phyloP scores from a whole-genome alignment of 1,284 basidiomycete genomes.

The Cryptococcus sp. region DNA sequence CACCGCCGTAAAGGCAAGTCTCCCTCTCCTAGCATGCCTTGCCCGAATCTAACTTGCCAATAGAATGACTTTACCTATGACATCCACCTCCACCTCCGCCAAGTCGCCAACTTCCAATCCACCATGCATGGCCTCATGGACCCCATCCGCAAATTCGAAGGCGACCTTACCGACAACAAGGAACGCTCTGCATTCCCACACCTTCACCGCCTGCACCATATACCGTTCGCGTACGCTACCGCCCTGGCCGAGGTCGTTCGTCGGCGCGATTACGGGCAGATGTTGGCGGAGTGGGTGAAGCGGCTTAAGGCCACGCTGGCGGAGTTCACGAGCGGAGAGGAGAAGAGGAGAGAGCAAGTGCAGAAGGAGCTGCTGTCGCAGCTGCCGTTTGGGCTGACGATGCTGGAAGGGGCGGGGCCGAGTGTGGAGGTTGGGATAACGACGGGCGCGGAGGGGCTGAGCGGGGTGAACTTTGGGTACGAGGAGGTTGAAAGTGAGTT shows the following conservation, averaged over 20 bases:
- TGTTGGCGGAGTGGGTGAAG: slow-evolving; percentile 70
- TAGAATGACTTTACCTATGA: slow-evolving; percentile 75
- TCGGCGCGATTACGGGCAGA: slow-evolving; percentile 76
- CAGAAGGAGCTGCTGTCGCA: slow-evolving; percentile 72
- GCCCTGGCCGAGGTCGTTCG: slow-evolving; percentile 87
- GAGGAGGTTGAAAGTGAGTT: slow-evolving; percentile 67
- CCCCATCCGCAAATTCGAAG: slow-evolving; percentile 62
- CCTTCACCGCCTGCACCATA: slow-evolving; percentile 79
- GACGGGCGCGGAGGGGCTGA: slow-evolving; percentile 48
- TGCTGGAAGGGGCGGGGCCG: slow-evolving; percentile 49
- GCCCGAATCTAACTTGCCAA: slow-evolving; percentile 4
- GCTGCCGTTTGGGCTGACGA: slow-evolving; percentile 67
- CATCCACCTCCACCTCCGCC: slow-evolving; percentile 62
- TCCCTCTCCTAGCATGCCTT: neutral
- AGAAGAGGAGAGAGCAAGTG: slow-evolving; percentile 71
- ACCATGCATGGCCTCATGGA: slow-evolving; percentile 68
- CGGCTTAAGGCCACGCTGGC: slow-evolving; percentile 77
- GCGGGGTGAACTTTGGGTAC: slow-evolving; percentile 57
- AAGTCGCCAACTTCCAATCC: slow-evolving; percentile 70
- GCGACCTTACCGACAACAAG: slow-evolving; percentile 60
- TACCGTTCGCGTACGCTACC: slow-evolving; percentile 89
- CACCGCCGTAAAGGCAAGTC: slow-evolving; percentile 44
- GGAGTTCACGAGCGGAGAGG: slow-evolving; percentile 65
- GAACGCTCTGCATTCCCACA: slow-evolving; percentile 75
- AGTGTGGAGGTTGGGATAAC: slow-evolving; percentile 70